Evolutionary conservation across 352 stramenopile species (phyloP), one percentile per base, ranked within the genome.

Genomic region (Pythium aquatile): DNA sequence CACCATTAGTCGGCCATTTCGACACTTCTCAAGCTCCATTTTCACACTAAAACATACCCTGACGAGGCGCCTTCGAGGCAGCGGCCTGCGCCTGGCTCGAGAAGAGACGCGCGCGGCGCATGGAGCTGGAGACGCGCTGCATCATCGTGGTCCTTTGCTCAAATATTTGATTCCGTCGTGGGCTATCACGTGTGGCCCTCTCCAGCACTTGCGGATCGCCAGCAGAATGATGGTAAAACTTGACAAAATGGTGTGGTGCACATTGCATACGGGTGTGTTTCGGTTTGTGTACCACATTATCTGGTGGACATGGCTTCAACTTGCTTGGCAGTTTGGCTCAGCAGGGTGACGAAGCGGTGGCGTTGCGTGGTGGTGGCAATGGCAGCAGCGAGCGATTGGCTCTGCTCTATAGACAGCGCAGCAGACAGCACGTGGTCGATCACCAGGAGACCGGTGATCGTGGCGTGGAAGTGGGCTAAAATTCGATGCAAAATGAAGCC

Each of bases 391-490:
- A 63, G 78, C 55, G 58, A 87, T 61, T 5, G 78, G 59, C 30
- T 79, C n/a, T 72, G 30, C n/a, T 81, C 58, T 10, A 16, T 39
- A 40, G 76, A 69, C 14, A 88, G 61, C 5, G 78, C 5, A 5
- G 69, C 65, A 5, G 35, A 54, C 9, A 88, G 68, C 37, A 58
- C 56, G 33, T 56, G 39, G 58, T 87, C 64, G 16, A 69, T 35
- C 17, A 70, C 30, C 3, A 74, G 68, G 0, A 85, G 65, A 17
- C 32, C 61, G 0, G 68, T 68, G 35, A 88, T 55, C 30, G 76
- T 75, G 10, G 69, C 59, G 42, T 79, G 78, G 54, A 91, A 89
- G 5, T 73, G 70, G 13, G 35, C 79, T 88, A 13, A 0, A 66
- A 42, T 42, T 16, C 11, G 3, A 42, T 16, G 66, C 2, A 14